Conservation (phyloP, 2,329 filamentous ascomycete genomes). For the Fusarium sulawesiense region DNA sequence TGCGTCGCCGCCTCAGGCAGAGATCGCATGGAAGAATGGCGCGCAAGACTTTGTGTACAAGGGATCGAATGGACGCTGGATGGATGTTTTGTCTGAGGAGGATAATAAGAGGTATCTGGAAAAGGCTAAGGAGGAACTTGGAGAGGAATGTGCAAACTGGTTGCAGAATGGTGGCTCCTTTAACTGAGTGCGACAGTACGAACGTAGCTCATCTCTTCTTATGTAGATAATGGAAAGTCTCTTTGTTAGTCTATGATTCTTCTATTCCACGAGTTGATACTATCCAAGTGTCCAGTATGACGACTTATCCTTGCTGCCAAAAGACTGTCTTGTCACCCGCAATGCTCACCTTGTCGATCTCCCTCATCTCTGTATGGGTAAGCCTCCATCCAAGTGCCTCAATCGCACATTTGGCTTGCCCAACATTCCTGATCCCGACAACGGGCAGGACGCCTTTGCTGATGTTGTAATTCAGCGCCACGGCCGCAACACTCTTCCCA, state of each 20-base stretch:
- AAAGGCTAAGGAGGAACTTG: neutral
- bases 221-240: neutral
- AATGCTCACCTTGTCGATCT: constrained; percentile 14
- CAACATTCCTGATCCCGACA: constrained; percentile 18
- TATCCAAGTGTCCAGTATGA: neutral
- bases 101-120: neutral
- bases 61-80: constrained; percentile 9
- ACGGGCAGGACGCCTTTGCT: constrained; percentile 11
- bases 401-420: constrained; percentile 8
- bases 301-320: constrained; percentile 7
- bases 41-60: constrained; percentile 13
- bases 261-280: neutral
- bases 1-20: neutral
- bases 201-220: neutral
- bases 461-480: constrained; percentile 8
- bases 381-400: constrained; percentile 19
- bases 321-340: neutral
- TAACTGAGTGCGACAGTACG: rapidly evolving
- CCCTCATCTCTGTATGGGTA: neutral
- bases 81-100: neutral
- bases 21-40: constrained; percentile 9
- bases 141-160: constrained; percentile 2
- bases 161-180: neutral
- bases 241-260: neutral
- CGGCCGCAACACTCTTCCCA: constrained; percentile 3